Conservation (phyloP, 306 rosid genomes). For the Psophocarpus tetragonolobus region DNA sequence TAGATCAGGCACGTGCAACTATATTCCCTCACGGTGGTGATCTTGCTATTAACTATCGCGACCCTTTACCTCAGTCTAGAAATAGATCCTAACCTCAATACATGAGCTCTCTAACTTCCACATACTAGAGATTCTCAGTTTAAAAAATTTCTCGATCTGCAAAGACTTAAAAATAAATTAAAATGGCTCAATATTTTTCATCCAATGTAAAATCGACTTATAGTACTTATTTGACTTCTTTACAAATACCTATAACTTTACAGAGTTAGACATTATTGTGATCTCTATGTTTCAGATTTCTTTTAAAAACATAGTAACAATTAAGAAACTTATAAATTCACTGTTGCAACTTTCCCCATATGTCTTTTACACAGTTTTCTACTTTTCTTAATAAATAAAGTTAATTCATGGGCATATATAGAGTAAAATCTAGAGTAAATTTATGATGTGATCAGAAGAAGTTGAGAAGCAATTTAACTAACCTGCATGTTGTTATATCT, state of each 20-base stretch:
- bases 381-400: not conserved
- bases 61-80: not conserved
- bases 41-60: not conserved
- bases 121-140: not conserved
- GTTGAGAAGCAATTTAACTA: slow-evolving; percentile 20
- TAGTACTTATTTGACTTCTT: not conserved
- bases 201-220: not conserved
- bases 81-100: not conserved
- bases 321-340: slow-evolving; percentile 1
- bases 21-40: not conserved
- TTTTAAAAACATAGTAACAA: not conserved
- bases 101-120: not conserved
- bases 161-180: not conserved
- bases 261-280: not conserved
- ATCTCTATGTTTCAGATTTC: not conserved
- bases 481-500: slow-evolving; percentile 99
- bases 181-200: not conserved
- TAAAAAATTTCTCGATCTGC: not conserved
- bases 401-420: not conserved
- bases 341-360: not conserved
- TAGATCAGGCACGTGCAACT: slow-evolving; percentile 18
- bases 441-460: not conserved
- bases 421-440: not conserved
- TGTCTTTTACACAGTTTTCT: not conserved
- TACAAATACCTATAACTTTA: not conserved